Conservation (phyloP, 305 asterid species). For the Fraxinus floribunda region DNA sequence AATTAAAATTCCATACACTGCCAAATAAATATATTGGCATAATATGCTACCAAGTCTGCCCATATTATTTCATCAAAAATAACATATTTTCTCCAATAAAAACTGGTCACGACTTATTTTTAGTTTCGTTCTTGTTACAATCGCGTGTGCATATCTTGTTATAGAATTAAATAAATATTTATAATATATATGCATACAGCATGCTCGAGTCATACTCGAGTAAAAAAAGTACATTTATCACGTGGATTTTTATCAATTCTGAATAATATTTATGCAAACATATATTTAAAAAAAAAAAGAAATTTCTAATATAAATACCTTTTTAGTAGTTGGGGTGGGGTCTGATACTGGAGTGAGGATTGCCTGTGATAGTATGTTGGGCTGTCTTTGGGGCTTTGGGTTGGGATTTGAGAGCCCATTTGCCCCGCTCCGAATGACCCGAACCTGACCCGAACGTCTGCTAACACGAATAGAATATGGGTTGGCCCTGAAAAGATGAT, state of each 20-base stretch:
- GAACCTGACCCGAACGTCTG: conserved; percentile 28
- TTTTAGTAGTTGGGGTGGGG: conserved; percentile 54
- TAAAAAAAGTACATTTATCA: no score
- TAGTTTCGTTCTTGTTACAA: neutral
- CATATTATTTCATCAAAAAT: no score
- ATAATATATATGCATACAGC: neutral
- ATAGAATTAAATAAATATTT: neutral
- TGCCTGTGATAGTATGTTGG: conserved; percentile 36
- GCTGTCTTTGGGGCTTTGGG: conserved; percentile 32
- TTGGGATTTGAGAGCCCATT: conserved; percentile 31
- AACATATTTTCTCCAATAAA: neutral
- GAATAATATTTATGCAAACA: neutral
- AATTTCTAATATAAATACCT: conserved; percentile 36
- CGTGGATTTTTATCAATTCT: neutral
- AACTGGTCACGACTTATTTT: neutral
- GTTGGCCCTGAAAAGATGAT: conserved; percentile 24
- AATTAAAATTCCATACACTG: no score
- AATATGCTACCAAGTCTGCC: neutral
- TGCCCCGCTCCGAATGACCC: conserved; percentile 31
- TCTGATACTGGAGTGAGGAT: conserved; percentile 60
- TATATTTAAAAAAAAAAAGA: neutral
- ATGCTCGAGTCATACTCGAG: neutral
- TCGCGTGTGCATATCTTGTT: neutral
- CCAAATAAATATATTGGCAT: neutral
- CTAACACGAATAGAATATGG: conserved; percentile 23